phyloP scores from a whole-genome alignment of 345 rosid genomes.

The Populus nigra region DNA sequence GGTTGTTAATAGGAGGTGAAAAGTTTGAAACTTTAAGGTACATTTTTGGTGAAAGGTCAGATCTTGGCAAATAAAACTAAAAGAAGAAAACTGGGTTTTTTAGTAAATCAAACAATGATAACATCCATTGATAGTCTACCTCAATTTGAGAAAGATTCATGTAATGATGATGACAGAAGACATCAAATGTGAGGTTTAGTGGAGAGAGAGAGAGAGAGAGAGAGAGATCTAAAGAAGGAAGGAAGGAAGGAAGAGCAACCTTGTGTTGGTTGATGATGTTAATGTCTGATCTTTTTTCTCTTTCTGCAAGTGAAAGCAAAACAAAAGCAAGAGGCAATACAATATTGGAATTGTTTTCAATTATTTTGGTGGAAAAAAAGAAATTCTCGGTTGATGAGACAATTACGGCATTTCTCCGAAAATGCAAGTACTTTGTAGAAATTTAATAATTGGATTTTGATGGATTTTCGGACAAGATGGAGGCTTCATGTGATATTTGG shows the following conservation, averaged over 20 bases:
- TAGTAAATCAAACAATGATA: slow-evolving; percentile 1
- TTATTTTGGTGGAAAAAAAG: neutral
- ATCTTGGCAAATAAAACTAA: neutral
- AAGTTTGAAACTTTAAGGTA: neutral
- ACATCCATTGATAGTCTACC: neutral
- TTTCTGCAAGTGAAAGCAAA: slow-evolving; percentile 5
- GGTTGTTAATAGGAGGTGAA: neutral
- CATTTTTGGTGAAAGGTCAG: slow-evolving; percentile 7
- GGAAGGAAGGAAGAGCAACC: neutral
- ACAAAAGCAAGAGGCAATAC: neutral
- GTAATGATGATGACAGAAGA: neutral
- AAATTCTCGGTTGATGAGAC: slow-evolving; percentile 18
- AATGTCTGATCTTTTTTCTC: slow-evolving; percentile 4
- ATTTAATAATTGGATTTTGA: neutral
- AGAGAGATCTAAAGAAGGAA: neutral
- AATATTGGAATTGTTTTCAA: neutral
- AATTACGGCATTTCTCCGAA: slow-evolving; percentile 27
- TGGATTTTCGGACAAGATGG: neutral
- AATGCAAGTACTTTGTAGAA: slow-evolving; percentile 7
- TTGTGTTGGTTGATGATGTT: slow-evolving; percentile 7
- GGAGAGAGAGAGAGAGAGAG: neutral
- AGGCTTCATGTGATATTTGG: neutral
- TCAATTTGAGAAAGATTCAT: neutral
- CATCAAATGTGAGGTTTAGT: neutral
- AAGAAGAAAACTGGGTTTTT: neutral